phyloP scores from a whole-genome alignment of 352 stramenopile genomes.

The Pythium scleroteichum region DNA sequence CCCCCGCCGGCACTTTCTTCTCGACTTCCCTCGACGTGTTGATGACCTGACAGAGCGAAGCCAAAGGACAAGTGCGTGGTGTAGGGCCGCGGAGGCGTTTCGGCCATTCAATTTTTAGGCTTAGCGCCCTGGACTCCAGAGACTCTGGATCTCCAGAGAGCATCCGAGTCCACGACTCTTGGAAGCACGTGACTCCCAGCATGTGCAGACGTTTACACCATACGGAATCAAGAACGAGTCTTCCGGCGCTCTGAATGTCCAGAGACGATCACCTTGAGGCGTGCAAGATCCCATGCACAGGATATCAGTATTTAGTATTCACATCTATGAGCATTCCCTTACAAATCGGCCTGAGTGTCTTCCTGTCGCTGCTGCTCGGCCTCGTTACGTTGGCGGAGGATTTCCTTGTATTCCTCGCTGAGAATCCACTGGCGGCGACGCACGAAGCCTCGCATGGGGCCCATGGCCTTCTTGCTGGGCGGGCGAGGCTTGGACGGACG shows the following conservation, averaged over 20 bases:
- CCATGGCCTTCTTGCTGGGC: constrained; percentile 26
- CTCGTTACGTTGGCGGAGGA: constrained; percentile 32
- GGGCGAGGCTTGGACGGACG: background rate
- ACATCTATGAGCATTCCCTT: background rate
- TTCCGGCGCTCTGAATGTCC: too few species aligned
- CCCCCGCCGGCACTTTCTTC: constrained; percentile 1
- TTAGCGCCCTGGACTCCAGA: background rate
- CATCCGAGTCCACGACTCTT: background rate
- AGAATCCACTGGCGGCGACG: constrained; percentile 73
- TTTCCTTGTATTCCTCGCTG: constrained; percentile 55
- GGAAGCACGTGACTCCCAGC: background rate
- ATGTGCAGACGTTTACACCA: background rate
- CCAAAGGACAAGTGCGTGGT: background rate
- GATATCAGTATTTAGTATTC: too few species aligned
- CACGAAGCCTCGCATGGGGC: constrained; percentile 62
- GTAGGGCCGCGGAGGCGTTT: background rate
- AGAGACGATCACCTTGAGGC: too few species aligned
- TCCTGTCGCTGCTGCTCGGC: constrained; percentile 1
- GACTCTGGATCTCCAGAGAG: background rate
- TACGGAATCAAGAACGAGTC: too few species aligned
- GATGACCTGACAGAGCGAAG: background rate
- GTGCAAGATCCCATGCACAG: too few species aligned
- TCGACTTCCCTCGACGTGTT: background rate
- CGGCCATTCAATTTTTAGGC: background rate
- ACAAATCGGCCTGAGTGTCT: background rate